Evolutionary conservation across 495 filamentous ascomycete species (phyloP).

Genomic region (Penicillium argentinense): DNA sequence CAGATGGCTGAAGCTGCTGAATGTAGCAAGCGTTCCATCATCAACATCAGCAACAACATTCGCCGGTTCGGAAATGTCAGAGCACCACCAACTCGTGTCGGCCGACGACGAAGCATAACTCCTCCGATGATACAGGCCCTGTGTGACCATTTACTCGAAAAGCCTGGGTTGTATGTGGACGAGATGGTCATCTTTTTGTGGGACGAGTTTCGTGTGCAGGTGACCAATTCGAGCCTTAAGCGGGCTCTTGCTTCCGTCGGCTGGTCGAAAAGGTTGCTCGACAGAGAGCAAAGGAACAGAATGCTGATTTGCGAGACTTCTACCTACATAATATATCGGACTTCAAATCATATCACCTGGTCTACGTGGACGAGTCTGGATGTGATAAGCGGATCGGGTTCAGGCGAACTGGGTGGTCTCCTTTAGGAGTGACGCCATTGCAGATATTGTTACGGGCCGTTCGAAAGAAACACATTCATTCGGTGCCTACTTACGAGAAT

Average conservation of each 20-base stretch:
- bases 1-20: constrained; percentile 13
- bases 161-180: neutral
- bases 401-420: neutral
- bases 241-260: neutral
- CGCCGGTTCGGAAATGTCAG: neutral
- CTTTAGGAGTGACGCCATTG: neutral
- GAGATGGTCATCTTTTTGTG: neutral
- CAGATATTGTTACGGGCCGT: too few relatives aligned
- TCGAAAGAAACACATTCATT: too few relatives aligned
- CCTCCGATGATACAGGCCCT: neutral
- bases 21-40: constrained; percentile 2
- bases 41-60: neutral
- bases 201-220: neutral
- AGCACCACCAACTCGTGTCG: neutral
- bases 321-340: neutral
- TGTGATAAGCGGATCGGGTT: neutral
- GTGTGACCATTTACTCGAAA: neutral
- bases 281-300: neutral
- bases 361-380: too few relatives aligned
- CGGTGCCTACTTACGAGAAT: too few relatives aligned
- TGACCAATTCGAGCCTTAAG: neutral
- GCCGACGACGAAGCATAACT: neutral
- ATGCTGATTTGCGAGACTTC: neutral
- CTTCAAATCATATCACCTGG: neutral
- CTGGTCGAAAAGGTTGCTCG: neutral